phyloP scores from a whole-genome alignment of 306 rosid genomes.

The Cercis canadensis region DNA sequence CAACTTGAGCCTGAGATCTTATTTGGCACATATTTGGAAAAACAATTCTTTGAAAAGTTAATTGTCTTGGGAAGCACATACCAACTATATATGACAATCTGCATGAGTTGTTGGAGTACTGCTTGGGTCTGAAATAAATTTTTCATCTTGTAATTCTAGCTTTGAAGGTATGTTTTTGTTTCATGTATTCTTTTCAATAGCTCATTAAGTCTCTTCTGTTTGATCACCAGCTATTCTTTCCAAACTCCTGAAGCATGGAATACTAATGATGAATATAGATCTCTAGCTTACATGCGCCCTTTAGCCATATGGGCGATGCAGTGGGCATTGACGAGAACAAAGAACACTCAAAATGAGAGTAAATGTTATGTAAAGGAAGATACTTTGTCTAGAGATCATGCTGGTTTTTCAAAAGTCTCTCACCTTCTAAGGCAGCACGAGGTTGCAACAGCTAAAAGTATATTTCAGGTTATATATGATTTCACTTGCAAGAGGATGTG shows the following conservation, averaged over 20 bases:
- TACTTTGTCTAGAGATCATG: conserved; percentile 51
- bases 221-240: conserved; percentile 72
- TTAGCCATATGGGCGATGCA: conserved; percentile 99
- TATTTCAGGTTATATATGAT: conserved; percentile 71
- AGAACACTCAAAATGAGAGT: conserved; percentile 36
- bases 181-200: background rate
- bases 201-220: conserved; percentile 34
- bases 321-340: conserved; percentile 77
- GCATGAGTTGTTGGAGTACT: too few relatives aligned
- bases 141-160: too few relatives aligned
- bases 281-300: conserved; percentile 91
- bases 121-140: too few relatives aligned
- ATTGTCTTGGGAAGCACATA: too few relatives aligned
- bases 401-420: conserved; percentile 76
- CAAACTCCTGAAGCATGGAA: conserved; percentile 98
- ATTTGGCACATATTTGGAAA: too few relatives aligned
- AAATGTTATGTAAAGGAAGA: conserved; percentile 53
- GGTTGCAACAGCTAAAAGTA: conserved; percentile 56
- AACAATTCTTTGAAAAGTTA: too few relatives aligned
- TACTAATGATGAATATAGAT: conserved; percentile 64
- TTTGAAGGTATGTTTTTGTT: too few relatives aligned
- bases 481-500: conserved; percentile 71
- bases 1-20: too few relatives aligned
- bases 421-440: conserved; percentile 66
- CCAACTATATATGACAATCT: too few relatives aligned